phyloP scores from a whole-genome alignment of 2,329 filamentous ascomycete genomes.

The Truncatella angustata region DNA sequence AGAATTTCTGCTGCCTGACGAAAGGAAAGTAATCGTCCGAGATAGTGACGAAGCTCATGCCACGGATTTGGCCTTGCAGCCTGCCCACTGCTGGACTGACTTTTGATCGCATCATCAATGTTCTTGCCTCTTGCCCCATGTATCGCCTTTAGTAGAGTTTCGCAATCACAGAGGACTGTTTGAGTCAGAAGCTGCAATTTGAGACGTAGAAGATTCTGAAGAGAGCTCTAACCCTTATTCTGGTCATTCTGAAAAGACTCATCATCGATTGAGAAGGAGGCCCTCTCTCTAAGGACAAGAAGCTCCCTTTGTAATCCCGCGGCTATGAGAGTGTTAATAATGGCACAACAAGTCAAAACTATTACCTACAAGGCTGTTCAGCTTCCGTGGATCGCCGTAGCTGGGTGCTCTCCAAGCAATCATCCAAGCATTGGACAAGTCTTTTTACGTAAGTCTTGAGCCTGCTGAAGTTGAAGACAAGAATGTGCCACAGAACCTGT shows the following conservation, averaged over 20 bases:
- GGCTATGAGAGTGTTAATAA: neutral
- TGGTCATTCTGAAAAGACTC: too few species aligned
- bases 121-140: neutral
- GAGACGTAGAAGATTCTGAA: too few species aligned
- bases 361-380: neutral
- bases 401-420: slow-evolving; percentile 5
- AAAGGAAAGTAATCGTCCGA: slow-evolving; percentile 9
- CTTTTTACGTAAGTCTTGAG: slow-evolving; percentile 8
- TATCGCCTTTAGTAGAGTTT: slow-evolving; percentile 7
- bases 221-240: too few species aligned
- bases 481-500: slow-evolving; percentile 4
- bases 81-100: neutral
- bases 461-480: slow-evolving; percentile 1
- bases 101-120: neutral
- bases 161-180: slow-evolving; percentile 7
- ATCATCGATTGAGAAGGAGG: slow-evolving; percentile 5
- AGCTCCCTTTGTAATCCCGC: slow-evolving; percentile 6
- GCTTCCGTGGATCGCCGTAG: neutral
- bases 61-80: neutral
- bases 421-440: neutral
- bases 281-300: neutral
- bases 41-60: slow-evolving; percentile 12
- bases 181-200: neutral
- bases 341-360: neutral
- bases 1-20: slow-evolving; percentile 11